These are phyloP conservation scores for Heritiera littoralis DNA, from an alignment of 345 rosid genomes.

Conservation along the genomic window DNA sequence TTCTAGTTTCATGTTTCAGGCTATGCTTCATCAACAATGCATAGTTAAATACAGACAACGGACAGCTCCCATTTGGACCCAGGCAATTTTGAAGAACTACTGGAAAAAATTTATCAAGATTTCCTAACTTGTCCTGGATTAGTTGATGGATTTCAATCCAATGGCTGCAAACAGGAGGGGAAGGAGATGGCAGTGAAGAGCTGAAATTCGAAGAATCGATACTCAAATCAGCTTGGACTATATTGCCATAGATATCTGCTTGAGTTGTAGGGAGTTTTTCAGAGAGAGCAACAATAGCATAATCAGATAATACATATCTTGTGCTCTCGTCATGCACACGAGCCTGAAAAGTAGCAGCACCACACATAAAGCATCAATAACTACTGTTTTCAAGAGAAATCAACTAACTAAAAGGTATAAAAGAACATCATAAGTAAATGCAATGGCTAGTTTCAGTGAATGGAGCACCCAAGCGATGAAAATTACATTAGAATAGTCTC, in stretches of 20 bases:
- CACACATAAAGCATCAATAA: conserved; percentile 19
- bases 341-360: conserved; percentile 57
- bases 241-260: conserved; percentile 45
- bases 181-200: conserved; percentile 56
- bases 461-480: conserved; percentile 10
- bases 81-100: conserved; percentile 63
- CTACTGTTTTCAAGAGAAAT: not conserved
- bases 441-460: conserved; percentile 1
- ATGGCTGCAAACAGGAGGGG: conserved; percentile 72
- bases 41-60: conserved; percentile 68
- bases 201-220: conserved; percentile 45
- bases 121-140: conserved; percentile 44
- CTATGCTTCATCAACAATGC: conserved; percentile 58
- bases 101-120: conserved; percentile 46
- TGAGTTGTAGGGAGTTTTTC: conserved; percentile 44
- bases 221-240: conserved; percentile 62
- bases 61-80: conserved; percentile 79
- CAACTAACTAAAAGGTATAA: not conserved
- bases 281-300: conserved; percentile 70
- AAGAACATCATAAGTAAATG: not conserved
- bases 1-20: conserved; percentile 38
- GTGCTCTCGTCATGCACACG: conserved; percentile 94
- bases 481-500: not conserved
- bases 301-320: conserved; percentile 80
- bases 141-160: conserved; percentile 51